These are phyloP conservation scores for Chloranthus sessilifolius DNA, from an alignment of 164 flowering plant species.

Conservation along the genomic window DNA sequence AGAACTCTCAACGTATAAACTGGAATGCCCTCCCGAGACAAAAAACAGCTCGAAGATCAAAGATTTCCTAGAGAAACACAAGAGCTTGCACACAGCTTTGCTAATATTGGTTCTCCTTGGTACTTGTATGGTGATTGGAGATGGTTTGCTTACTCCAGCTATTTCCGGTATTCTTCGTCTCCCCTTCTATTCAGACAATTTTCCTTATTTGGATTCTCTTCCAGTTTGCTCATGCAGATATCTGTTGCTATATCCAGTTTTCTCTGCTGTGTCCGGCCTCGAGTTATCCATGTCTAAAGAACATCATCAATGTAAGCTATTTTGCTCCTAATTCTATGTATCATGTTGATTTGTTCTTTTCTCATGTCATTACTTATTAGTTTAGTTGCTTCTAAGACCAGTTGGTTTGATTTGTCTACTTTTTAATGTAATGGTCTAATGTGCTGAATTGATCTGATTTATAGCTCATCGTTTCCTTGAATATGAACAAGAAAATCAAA, in stretches of 20 bases:
- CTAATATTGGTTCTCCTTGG: conserved; percentile 77
- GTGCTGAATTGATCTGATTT: no score
- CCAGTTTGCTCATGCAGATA: not conserved
- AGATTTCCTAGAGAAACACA: conserved; percentile 64
- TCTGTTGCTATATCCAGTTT: conserved; percentile 36
- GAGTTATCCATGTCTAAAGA: conserved; percentile 80
- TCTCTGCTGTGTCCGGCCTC: conserved; percentile 89
- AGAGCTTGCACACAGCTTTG: conserved; percentile 64
- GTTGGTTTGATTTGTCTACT: no score
- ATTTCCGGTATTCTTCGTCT: conserved; percentile 60
- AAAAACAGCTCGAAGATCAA: conserved; percentile 48
- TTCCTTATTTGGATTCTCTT: not conserved
- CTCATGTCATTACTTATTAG: no score
- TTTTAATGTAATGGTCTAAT: no score
- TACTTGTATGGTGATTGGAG: conserved; percentile 95
- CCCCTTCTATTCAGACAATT: not conserved
- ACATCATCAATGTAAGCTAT: conserved; percentile 71
- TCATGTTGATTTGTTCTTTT: not conserved
- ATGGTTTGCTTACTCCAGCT: conserved; percentile 83
- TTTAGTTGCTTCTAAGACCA: no score
- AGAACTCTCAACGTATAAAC: conserved; percentile 62
- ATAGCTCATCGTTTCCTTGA: no score
- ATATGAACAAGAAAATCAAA: no score
- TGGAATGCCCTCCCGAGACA: conserved; percentile 54
- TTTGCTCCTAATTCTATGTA: not conserved